Base-by-base conservation (phyloP, 345 rosid species). In the Citrus unshiu region DNA sequence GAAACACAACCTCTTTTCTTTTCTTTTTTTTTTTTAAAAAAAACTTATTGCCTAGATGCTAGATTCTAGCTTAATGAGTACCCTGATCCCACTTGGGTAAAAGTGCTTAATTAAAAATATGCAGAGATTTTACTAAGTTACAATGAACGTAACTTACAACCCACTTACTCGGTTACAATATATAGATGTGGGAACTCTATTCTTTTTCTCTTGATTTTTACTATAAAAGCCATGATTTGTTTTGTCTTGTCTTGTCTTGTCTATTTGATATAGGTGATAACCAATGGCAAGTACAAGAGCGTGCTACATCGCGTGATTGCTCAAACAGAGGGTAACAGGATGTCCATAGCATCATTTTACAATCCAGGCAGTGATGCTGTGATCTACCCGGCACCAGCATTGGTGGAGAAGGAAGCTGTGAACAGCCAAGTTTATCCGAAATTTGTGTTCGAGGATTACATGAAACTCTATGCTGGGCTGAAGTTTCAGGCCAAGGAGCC, bases 401-500 rank as follows among this genome's bases (percentile, higher is more conserved):
- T 93, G 74, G 84, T 89, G 2, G 91, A 79, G 30, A 83, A 88
- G 64, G 91, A 84, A 60, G 83, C 84, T 7, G 89, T 85, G 77
- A 39, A 80, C 2, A 72, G 63, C 5, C 84, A 70, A 8, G 27
- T 75, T 3, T 91, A 95, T 77, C 99, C 99, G 0, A 93, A 88
- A 73, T 95, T 93, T 65, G 91, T 91, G 77, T 95, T 95, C 24
- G 97, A 88, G 25, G 97, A 93, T 84, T 95, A 95, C 85, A 93
- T 95, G 99, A 89, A 92, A 79, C 91, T 89, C 57, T 95, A 95
- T 57, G 85, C 89, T 0, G 93, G 88, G 7, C 83, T 89, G 76
- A 95, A 95, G 87, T 95, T 95, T 79, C 89, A 93, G 78, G 91
- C 91, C 57, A 95, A 95, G 87, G 93, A 95, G 77, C 97, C 98